Evolutionary conservation across 2,329 filamentous ascomycete genomes (phyloP).

Genomic region (Apiospora hydei): DNA sequence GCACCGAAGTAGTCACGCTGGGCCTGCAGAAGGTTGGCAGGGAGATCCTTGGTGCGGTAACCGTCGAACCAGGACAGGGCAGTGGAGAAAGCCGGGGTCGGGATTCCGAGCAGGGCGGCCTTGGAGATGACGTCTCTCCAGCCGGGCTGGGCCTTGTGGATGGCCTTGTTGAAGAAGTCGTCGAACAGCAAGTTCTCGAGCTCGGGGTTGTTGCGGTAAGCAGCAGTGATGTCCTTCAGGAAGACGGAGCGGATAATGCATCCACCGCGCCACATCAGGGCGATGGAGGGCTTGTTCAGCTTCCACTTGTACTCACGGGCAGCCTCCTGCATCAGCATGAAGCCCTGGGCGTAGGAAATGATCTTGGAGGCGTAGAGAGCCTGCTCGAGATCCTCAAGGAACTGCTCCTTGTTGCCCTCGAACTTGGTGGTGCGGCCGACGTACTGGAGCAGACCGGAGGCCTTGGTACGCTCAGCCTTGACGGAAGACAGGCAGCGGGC

Average conservation of each 20-base stretch:
- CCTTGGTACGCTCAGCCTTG: constrained; percentile 90
- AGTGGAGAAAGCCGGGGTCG: constrained; percentile 94
- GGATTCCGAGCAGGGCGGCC: constrained; percentile 92
- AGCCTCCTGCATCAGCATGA: constrained; percentile 99
- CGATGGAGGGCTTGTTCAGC: constrained; percentile 99
- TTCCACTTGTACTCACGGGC: constrained; percentile 97
- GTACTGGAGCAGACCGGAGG: constrained; percentile 77
- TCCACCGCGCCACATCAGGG: constrained; percentile 99
- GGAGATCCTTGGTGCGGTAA: constrained; percentile 95
- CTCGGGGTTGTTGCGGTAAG: constrained; percentile 92
- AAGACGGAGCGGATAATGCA: constrained; percentile 99
- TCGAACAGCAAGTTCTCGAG: constrained; percentile 98
- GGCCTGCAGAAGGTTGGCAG: constrained; percentile 97
- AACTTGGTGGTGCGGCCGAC: constrained; percentile 81
- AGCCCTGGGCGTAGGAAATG: constrained; percentile 98
- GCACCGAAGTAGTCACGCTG: constrained; percentile 99
- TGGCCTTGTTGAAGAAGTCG: constrained; percentile 99
- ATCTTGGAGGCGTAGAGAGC: constrained; percentile 99
- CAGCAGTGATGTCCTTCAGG: constrained; percentile 98
- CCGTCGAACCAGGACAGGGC: constrained; percentile 99
- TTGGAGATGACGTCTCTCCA: constrained; percentile 93
- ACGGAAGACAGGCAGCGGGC: constrained; percentile 91
- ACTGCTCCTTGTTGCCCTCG: constrained; percentile 88
- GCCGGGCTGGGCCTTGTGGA: constrained; percentile 92
- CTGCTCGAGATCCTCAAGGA: constrained; percentile 98